phyloP scores from a whole-genome alignment of 1,284 basidiomycete species.

The Quambalaria eucalypti region DNA sequence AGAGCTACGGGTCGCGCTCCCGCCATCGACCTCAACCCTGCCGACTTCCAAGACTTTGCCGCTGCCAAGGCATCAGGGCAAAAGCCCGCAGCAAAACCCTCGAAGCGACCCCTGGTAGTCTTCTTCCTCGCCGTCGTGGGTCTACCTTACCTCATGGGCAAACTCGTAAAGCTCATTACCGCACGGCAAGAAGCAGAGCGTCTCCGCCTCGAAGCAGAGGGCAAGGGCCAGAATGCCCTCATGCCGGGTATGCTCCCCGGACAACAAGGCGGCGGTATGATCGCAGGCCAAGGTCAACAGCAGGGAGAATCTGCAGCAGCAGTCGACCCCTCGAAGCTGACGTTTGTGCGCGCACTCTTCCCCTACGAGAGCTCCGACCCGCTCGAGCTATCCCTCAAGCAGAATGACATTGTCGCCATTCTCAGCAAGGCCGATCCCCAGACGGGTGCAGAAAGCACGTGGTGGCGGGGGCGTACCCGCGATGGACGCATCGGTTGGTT shows the following conservation, averaged over 20 bases:
- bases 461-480: constrained; percentile 91
- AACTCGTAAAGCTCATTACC: constrained; percentile 70
- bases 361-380: constrained; percentile 57
- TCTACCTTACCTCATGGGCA: constrained; percentile 86
- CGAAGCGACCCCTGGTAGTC: constrained; percentile 80
- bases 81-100: constrained; percentile 46
- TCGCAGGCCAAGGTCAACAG: no score
- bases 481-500: constrained; percentile 96
- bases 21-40: constrained; percentile 29
- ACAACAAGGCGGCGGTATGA: constrained; percentile 51
- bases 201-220: constrained; percentile 47
- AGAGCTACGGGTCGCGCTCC: constrained; percentile 33
- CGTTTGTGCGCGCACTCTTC: constrained; percentile 79
- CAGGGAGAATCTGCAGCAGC: constrained; percentile 29
- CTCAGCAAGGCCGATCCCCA: constrained; percentile 57
- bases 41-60: constrained; percentile 43
- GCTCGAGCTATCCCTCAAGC: constrained; percentile 71
- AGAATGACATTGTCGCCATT: constrained; percentile 90
- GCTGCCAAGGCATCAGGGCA: constrained; percentile 14
- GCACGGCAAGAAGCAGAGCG: constrained; percentile 54
- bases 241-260: constrained; percentile 55
- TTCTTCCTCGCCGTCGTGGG: constrained; percentile 95
- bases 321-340: constrained; percentile 57
- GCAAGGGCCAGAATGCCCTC: constrained; percentile 33
- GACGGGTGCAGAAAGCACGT: constrained; percentile 65